Percentiles rank a stretch among this genome's conserved stretches.
Conservation (phyloP, 2,329 filamentous ascomycete species). For the Alternaria sp. region DNA sequence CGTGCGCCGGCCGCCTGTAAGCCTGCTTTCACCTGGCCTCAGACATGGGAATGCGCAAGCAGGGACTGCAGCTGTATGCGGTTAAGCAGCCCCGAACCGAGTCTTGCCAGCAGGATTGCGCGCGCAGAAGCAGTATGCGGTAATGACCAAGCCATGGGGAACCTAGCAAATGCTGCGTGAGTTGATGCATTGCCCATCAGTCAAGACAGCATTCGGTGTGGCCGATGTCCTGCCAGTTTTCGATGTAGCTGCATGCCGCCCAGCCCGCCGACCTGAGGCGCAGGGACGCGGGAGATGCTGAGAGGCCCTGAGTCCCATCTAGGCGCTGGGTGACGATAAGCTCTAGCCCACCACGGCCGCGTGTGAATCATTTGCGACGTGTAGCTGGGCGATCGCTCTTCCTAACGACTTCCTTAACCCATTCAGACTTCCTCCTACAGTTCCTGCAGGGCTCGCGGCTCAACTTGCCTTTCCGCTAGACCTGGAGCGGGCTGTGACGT, state of each 20-base stretch:
- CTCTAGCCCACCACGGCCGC: background rate
- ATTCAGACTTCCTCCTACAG: background rate
- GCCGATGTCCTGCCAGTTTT: background rate
- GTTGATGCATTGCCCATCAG: background rate
- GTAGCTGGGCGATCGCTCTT: background rate
- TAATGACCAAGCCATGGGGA: constrained; percentile 4
- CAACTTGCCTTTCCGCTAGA: constrained; percentile 5
- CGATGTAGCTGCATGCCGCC: background rate
- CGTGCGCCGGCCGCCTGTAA: constrained; percentile 1
- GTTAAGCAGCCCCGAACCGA: constrained; percentile 17
- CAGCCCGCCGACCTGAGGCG: background rate
- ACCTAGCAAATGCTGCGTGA: background rate
- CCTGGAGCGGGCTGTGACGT: constrained; percentile 14
- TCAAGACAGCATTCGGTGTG: background rate
- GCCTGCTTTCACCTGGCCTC: constrained; percentile 11
- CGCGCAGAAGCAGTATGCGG: constrained; percentile 16
- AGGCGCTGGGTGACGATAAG: background rate
- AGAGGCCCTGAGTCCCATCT: background rate
- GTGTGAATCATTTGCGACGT: background rate
- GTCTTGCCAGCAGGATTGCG: constrained; percentile 17
- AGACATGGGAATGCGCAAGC: background rate
- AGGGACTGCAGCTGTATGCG: constrained; percentile 17
- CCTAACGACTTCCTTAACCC: constrained; percentile 6
- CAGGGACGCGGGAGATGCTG: background rate
- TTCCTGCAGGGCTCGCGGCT: background rate